Conservation (phyloP, 2,329 filamentous ascomycete genomes). For the Leptographium galeiforme region DNA sequence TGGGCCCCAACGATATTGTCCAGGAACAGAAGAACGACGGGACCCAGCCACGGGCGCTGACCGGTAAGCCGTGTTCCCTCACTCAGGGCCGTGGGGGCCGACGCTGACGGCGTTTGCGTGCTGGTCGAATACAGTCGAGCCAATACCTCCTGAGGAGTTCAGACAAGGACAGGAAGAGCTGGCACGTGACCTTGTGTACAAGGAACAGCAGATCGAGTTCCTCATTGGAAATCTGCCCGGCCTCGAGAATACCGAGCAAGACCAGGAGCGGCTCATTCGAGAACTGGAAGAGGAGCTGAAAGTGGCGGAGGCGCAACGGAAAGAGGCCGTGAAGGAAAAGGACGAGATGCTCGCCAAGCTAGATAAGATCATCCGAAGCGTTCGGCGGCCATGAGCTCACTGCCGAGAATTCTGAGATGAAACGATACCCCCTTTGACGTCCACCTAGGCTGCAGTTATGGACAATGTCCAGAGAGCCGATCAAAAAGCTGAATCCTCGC, state of each 20-base stretch:
- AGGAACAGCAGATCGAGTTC: constrained; percentile 72
- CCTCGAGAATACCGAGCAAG: constrained; percentile 62
- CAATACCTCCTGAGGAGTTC: constrained; percentile 51
- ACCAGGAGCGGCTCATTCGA: constrained; percentile 56
- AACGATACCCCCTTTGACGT: constrained; percentile 3
- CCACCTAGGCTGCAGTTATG: too few species aligned
- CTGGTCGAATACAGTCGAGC: constrained; percentile 33
- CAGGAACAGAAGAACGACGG: constrained; percentile 34
- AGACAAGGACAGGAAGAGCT: constrained; percentile 56
- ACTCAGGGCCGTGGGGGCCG: background rate
- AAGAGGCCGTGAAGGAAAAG: constrained; percentile 50
- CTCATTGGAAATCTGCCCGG: constrained; percentile 65
- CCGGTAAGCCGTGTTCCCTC: constrained; percentile 1
- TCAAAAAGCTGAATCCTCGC: too few species aligned
- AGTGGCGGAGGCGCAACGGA: constrained; percentile 46
- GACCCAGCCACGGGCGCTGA: constrained; percentile 9
- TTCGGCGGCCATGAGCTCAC: constrained; percentile 38
- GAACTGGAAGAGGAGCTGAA: constrained; percentile 53
- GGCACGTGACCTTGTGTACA: constrained; percentile 61
- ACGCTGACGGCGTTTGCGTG: background rate
- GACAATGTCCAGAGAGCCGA: too few species aligned
- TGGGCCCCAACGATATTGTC: constrained; percentile 44
- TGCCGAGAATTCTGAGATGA: background rate
- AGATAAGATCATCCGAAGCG: constrained; percentile 46
- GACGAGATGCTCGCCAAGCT: constrained; percentile 46